Conservation (phyloP, 345 rosid species). For the Lagerstroemia speciosa region DNA sequence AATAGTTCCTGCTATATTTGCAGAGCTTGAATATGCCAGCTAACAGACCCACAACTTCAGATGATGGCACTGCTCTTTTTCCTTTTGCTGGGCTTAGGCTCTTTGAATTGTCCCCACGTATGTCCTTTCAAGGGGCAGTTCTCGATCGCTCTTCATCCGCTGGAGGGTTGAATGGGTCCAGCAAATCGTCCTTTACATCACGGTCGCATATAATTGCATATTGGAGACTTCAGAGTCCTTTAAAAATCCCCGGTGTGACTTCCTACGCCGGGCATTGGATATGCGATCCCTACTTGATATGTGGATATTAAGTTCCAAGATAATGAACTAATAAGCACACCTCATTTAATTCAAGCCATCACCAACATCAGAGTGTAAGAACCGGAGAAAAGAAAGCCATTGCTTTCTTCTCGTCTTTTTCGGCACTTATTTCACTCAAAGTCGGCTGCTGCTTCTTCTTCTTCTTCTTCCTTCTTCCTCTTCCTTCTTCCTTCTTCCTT, state of each 20-base stretch:
- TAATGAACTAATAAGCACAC: not conserved
- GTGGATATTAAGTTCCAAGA: not conserved
- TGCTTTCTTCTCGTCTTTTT: not conserved
- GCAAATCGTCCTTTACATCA: too few species aligned
- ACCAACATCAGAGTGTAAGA: not conserved
- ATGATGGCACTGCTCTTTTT: not conserved
- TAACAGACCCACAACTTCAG: not conserved
- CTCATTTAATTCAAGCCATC: not conserved
- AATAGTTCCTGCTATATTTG: not conserved
- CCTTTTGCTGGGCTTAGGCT: too few species aligned
- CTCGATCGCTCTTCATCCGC: too few species aligned
- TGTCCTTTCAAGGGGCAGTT: too few species aligned
- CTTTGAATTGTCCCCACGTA: too few species aligned
- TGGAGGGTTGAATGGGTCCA: too few species aligned
- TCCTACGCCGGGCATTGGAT: too few species aligned
- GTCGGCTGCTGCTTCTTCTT: too few species aligned
- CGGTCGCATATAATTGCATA: too few species aligned
- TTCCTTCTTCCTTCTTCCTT: not conserved
- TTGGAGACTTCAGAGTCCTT: not conserved
- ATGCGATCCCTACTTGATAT: too few species aligned
- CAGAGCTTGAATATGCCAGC: not conserved
- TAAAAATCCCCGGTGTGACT: too few species aligned
- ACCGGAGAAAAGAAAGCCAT: not conserved
- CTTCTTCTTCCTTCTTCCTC: not conserved
- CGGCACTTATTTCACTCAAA: not conserved